Conservation (phyloP, 2,329 filamentous ascomycete species). For the Aspergillus sp. region DNA sequence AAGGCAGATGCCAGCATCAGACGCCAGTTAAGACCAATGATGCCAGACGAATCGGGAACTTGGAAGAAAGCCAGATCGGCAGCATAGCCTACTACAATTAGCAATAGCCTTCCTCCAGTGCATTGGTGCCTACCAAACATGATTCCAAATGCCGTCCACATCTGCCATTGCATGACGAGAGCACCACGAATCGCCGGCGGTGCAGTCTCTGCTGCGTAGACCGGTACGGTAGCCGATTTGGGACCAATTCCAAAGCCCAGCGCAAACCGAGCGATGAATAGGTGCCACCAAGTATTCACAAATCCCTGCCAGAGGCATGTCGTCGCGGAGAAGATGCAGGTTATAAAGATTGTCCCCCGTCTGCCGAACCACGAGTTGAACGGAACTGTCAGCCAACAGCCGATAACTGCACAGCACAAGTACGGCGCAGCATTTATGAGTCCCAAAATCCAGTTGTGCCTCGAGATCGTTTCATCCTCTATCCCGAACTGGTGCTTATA, state of each 20-base stretch:
- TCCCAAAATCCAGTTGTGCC: conserved; percentile 64
- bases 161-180: conserved; percentile 82
- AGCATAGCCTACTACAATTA: conserved; percentile 50
- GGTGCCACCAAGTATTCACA: conserved; percentile 71
- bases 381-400: conserved; percentile 75
- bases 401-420: conserved; percentile 69
- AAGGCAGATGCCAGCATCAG: conserved; percentile 72
- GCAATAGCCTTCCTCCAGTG: not conserved
- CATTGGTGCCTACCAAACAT: conserved; percentile 44
- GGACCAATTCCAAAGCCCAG: conserved; percentile 79
- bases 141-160: conserved; percentile 57
- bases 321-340: conserved; percentile 70
- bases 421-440: conserved; percentile 63
- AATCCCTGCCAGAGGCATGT: conserved; percentile 64
- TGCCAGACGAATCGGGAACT: conserved; percentile 55
- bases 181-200: conserved; percentile 72
- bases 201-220: conserved; percentile 76
- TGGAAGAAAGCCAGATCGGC: conserved; percentile 66
- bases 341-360: conserved; percentile 75
- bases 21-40: conserved; percentile 67
- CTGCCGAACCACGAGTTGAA: conserved; percentile 73
- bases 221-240: conserved; percentile 74
- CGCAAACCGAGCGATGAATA: conserved; percentile 71
- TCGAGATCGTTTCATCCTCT: conserved; percentile 39
- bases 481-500: conserved; percentile 67